phyloP scores from a whole-genome alignment of 2,329 filamentous ascomycete species.

The Rutstroemia sp. region DNA sequence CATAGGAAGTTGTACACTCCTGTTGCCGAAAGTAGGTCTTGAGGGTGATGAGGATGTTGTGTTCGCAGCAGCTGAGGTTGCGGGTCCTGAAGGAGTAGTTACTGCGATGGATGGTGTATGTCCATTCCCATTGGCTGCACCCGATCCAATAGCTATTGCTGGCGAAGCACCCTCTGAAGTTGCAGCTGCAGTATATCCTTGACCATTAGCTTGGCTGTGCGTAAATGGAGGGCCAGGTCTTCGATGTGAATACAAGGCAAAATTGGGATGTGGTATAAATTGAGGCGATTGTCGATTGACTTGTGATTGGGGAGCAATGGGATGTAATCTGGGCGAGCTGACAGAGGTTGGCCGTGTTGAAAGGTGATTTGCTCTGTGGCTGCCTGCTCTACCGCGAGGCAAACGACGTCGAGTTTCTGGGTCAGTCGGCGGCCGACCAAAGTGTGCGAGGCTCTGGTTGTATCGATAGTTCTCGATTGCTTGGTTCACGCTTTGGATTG shows the following conservation, averaged over 20 bases:
- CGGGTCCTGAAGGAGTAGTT: background rate
- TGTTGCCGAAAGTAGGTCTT: background rate
- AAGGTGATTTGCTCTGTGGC: constrained; percentile 13
- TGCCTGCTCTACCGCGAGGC: constrained; percentile 18
- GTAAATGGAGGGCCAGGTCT: constrained; percentile 9
- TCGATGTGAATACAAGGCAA: background rate
- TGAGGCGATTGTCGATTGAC: constrained; percentile 1
- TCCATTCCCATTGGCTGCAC: background rate
- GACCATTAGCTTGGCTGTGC: constrained; percentile 1
- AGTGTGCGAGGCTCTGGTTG: background rate
- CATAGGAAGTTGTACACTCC: background rate
- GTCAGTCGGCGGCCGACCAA: constrained; percentile 13
- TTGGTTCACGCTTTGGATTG: background rate
- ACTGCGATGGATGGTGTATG: background rate
- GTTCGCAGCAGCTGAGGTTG: background rate
- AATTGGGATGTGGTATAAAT: constrained; percentile 3
- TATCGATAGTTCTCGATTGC: background rate
- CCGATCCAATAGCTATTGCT: background rate
- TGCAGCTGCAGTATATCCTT: background rate
- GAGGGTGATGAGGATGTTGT: background rate
- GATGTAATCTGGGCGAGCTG: constrained; percentile 18
- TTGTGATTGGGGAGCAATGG: constrained; percentile 6
- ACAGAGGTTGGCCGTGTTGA: constrained; percentile 19
- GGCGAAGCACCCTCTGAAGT: constrained; percentile 1
- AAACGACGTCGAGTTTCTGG: constrained; percentile 20